Evolutionary conservation across 106 monocot genomes (phyloP), one percentile per base, ranked within the genome.

Genomic region (Ottelia alismoides): DNA sequence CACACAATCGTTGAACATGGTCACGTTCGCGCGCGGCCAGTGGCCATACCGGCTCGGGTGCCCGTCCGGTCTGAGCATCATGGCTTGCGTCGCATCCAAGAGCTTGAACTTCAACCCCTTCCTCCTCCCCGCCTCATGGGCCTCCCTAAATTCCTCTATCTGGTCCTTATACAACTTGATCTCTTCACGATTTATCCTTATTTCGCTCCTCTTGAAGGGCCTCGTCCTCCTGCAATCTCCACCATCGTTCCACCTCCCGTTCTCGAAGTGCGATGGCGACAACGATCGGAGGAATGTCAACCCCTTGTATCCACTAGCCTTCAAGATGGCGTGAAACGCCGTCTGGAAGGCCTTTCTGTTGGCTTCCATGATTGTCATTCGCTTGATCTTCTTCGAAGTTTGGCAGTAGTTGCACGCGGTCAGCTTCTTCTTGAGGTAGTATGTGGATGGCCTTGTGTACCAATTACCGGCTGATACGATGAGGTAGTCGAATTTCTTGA

Each of bases 31-130:
- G 3, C 58, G 31, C 31, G 67, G 53, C 71, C 66, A 64, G 25
- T 76, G 81, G 16, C 81, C 81, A 19, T 76, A 81, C 7, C 58
- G 27, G 52, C 81, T 69, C 9, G 81, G 81, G 25, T 81, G 81
- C 24, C 81, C 81, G 25, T 81, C 81, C 19, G 75, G 72, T 60
- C 81, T 49, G 59, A 65, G 12, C 53, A 72, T 1, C 74, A 74
- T 79, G 9, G 74, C 62, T 21, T 12, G 20, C 1, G 70, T 74
- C 0, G 53, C 28, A 20, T 79, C 79, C 53, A 79, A 2, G 57
- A 79, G 1, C 74, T 20, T 45, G 27, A 79, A 74, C 47, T 47
- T 55, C 46, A 70, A 2, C 14, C 65, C 73, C 47, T 47, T 66
- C 70, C 31, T 55, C 25, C 7, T 35, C 30, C 63, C 63, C 30